A percentile compares a stretch with the other conserved stretches of the same genome.
Conservation (phyloP, 179 eudicot genomes). For the Heliamphora ciliata region DNA sequence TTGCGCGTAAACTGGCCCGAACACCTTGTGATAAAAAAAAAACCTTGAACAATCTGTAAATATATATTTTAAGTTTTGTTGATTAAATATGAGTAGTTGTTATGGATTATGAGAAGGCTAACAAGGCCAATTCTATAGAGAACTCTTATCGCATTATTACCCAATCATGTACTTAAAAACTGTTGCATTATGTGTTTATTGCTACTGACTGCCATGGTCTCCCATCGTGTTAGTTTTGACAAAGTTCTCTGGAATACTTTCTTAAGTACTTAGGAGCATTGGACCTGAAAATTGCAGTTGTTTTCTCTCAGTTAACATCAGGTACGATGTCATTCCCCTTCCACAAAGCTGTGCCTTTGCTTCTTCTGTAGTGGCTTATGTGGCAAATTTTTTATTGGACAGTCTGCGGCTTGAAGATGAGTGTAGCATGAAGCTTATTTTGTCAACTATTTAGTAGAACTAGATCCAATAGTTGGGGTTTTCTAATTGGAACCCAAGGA, state of each 20-base stretch:
- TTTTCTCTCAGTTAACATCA: not conserved
- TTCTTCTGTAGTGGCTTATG: not conserved
- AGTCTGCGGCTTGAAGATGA: slow-evolving; percentile 10
- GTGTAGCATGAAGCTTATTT: not conserved
- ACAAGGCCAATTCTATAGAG: too few relatives aligned
- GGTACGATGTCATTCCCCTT: not conserved
- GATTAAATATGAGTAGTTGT: too few relatives aligned
- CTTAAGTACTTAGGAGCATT: not conserved
- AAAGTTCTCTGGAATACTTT: not conserved
- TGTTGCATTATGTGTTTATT: not conserved
- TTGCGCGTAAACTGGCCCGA: too few relatives aligned
- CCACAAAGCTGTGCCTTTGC: not conserved
- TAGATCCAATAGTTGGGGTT: slow-evolving; percentile 4
- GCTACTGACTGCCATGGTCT: not conserved
- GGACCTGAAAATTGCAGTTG: not conserved
- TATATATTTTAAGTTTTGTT: too few relatives aligned
- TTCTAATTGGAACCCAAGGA: not conserved
- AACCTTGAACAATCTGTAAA: too few relatives aligned
- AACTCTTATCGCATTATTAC: too few relatives aligned
- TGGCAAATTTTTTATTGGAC: not conserved
- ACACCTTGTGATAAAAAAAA: too few relatives aligned
- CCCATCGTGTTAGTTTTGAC: not conserved
- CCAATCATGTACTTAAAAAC: too few relatives aligned
- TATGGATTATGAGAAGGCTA: too few relatives aligned
- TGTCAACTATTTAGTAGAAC: not conserved